phyloP scores from a whole-genome alignment of 768 basidiomycete genomes.

The Boletus edulis region DNA sequence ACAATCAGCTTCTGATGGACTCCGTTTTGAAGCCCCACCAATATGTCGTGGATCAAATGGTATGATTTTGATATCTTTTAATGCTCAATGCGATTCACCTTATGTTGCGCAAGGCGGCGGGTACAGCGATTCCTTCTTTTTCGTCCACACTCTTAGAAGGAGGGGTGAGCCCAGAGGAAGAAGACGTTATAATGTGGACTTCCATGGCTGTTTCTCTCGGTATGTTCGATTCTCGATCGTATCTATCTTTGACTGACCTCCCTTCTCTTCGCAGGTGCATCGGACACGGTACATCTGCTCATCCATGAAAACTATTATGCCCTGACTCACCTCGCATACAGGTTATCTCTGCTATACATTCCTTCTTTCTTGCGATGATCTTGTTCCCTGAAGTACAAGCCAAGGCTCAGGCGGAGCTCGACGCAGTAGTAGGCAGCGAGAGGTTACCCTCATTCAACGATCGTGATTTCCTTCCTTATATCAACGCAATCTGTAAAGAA shows the following conservation, averaged over 20 bases:
- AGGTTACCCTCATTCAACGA: constrained; percentile 22
- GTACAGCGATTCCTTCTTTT: constrained; percentile 18
- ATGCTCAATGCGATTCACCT: neutral
- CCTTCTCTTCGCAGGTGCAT: constrained; percentile 32
- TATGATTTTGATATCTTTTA: constrained; percentile 10
- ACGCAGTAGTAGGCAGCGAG: constrained; percentile 19
- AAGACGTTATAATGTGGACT: constrained; percentile 21
- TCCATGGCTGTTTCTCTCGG: constrained; percentile 9
- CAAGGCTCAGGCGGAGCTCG: constrained; percentile 26
- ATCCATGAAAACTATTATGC: constrained; percentile 35
- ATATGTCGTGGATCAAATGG: constrained; percentile 47
- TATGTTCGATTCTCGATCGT: neutral
- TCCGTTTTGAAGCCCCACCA: constrained; percentile 45
- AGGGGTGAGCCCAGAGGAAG: constrained; percentile 13
- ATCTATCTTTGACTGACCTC: neutral
- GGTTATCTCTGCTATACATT: constrained; percentile 14
- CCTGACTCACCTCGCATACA: neutral
- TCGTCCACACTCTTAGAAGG: constrained; percentile 14
- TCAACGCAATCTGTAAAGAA: constrained; percentile 26
- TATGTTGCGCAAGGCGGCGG: constrained; percentile 11
- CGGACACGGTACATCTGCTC: constrained; percentile 42
- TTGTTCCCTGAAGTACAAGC: constrained; percentile 24
- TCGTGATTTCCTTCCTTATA: constrained; percentile 22
- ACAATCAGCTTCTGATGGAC: constrained; percentile 27
- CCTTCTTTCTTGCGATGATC: constrained; percentile 26